Conservation (phyloP, 345 rosid species). For the Gossypium australe region DNA sequence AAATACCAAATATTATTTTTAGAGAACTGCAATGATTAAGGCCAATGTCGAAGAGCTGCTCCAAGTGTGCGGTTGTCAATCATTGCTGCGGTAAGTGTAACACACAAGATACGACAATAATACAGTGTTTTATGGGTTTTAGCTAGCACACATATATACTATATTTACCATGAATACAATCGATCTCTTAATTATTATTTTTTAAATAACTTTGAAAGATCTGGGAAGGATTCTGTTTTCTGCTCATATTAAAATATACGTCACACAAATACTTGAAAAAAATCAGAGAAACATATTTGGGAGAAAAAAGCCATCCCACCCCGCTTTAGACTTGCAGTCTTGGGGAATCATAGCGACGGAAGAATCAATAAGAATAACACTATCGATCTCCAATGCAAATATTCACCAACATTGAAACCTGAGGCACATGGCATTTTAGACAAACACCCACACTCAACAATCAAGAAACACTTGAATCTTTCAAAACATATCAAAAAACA, state of each 20-base stretch:
- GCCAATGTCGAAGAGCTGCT: background rate
- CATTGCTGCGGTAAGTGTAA: background rate
- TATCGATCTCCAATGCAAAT: background rate
- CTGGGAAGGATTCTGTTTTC: too few species aligned
- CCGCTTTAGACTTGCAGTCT: background rate
- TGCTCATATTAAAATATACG: too few species aligned
- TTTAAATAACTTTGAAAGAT: too few species aligned
- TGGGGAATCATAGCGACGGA: background rate
- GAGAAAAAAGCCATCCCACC: background rate
- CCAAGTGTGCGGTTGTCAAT: background rate
- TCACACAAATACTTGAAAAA: background rate
- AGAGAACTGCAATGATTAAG: background rate
- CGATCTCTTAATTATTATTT: too few species aligned
- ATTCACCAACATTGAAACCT: background rate
- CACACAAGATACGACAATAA: background rate
- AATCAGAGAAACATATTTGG: background rate
- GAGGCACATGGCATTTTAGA: background rate
- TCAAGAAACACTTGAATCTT: conserved; percentile 1
- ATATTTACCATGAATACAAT: too few species aligned
- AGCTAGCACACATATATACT: background rate
- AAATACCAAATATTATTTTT: background rate
- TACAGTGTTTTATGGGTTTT: background rate
- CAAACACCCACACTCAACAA: background rate
- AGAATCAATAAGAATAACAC: background rate
- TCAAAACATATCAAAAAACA: background rate